These are phyloP conservation scores for Pterocarpus santalinus DNA, from an alignment of 306 rosid genomes.

Conservation along the genomic window DNA sequence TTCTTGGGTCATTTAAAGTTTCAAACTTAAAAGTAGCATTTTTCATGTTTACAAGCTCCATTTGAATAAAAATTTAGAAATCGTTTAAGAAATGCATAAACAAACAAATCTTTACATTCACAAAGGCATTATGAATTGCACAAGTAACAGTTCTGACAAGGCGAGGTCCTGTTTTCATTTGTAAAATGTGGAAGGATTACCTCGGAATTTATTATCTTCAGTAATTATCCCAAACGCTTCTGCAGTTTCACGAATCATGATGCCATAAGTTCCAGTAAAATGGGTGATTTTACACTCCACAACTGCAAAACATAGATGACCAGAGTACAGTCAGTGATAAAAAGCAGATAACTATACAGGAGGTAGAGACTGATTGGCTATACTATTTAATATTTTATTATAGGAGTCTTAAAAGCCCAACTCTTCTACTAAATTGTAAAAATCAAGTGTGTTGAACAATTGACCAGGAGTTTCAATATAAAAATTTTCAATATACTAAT, in stretches of 20 bases:
- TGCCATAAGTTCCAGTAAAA: slow-evolving; percentile 69
- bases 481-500: background rate
- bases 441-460: background rate
- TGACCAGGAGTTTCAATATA: background rate
- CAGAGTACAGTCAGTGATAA: slow-evolving; percentile 31
- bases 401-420: slow-evolving; percentile 6
- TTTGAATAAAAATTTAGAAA: background rate
- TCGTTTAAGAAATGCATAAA: background rate
- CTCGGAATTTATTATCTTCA: slow-evolving; percentile 66
- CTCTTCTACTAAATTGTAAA: slow-evolving; percentile 5
- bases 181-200: slow-evolving; percentile 52
- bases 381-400: background rate
- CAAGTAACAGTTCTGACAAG: slow-evolving; percentile 17
- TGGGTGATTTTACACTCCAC: slow-evolving; percentile 71
- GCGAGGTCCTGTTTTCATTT: slow-evolving; percentile 31
- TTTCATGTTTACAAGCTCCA: background rate
- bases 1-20: background rate
- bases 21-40: background rate
- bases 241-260: slow-evolving; percentile 87
- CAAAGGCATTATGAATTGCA: slow-evolving; percentile 16
- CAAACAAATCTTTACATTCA: slow-evolving; percentile 4
- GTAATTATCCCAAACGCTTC: slow-evolving; percentile 86
- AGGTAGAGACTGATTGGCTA: background rate
- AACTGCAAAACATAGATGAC: slow-evolving; percentile 61
- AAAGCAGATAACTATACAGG: background rate